Conservation (phyloP, 306 rosid species). For the Oxytropis ochrocephala region DNA sequence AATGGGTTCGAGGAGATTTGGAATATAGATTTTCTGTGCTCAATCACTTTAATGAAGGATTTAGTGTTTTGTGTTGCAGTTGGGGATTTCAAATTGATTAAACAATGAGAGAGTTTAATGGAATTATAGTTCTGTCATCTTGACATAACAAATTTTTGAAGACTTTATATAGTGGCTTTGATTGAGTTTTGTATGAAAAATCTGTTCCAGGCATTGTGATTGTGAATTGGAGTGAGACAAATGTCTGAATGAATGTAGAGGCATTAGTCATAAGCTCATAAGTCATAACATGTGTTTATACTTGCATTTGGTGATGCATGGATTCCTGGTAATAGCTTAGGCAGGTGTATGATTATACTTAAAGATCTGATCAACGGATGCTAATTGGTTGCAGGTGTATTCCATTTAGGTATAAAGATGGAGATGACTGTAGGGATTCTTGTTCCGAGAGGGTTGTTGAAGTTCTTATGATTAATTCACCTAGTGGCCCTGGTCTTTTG, state of each 20-base stretch:
- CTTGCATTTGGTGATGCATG: neutral
- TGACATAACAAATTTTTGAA: neutral
- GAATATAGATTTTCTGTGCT: neutral
- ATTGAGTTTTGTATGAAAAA: neutral
- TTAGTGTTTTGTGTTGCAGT: neutral
- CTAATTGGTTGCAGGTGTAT: conserved; percentile 46
- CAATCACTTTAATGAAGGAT: neutral
- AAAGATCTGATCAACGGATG: conserved; percentile 11
- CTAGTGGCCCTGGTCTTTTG: conserved; percentile 69
- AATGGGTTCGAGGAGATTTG: neutral
- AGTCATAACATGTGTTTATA: neutral
- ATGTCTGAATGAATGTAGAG: neutral
- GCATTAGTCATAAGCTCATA: neutral
- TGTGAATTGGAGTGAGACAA: neutral
- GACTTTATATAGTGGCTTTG: neutral
- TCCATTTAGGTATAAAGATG: conserved; percentile 47
- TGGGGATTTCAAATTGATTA: neutral
- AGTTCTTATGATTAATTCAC: conserved; percentile 66
- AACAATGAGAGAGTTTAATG: neutral
- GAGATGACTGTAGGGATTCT: conserved; percentile 9
- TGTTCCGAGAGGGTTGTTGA: conserved; percentile 35
- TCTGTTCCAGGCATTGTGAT: neutral
- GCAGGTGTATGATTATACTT: neutral
- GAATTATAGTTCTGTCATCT: neutral
- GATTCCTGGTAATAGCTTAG: neutral